A percentile compares a stretch with the other conserved stretches of the same genome.
phyloP scores from a whole-genome alignment of 768 basidiomycete genomes.

The Mycena leptocephala region DNA sequence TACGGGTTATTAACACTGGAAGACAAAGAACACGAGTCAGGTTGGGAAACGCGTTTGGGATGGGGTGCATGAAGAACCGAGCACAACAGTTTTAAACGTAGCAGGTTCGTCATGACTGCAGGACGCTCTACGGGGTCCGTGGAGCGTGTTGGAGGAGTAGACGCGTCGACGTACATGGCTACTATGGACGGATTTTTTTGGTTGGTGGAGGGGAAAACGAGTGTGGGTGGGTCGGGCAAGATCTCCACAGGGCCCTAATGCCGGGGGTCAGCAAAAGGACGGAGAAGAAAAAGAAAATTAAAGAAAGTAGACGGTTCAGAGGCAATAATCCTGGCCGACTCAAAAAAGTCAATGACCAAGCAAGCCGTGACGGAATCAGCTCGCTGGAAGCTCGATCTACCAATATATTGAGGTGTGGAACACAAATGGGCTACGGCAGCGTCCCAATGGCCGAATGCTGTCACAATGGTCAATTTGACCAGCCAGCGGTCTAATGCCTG shows the following conservation, averaged over 20 bases:
- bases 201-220: conserved; percentile 10
- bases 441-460: too few species aligned
- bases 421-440: too few species aligned
- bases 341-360: conserved; percentile 17
- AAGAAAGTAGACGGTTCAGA: conserved; percentile 46
- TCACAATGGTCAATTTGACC: too few species aligned
- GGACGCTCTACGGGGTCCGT: background rate
- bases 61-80: background rate
- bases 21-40: conserved; percentile 28
- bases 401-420: too few species aligned
- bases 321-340: conserved; percentile 20
- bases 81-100: background rate
- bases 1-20: conserved; percentile 39
- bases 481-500: too few species aligned
- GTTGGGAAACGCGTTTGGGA: conserved; percentile 19
- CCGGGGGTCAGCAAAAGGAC: conserved; percentile 44
- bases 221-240: conserved; percentile 23
- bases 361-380: background rate
- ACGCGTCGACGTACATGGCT: conserved; percentile 36
- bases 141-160: conserved; percentile 8
- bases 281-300: conserved; percentile 42
- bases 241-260: background rate
- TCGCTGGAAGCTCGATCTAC: background rate
- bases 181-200: conserved; percentile 5
- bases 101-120: background rate